phyloP scores from a whole-genome alignment of 306 rosid species.

The Sicyos edulis region DNA sequence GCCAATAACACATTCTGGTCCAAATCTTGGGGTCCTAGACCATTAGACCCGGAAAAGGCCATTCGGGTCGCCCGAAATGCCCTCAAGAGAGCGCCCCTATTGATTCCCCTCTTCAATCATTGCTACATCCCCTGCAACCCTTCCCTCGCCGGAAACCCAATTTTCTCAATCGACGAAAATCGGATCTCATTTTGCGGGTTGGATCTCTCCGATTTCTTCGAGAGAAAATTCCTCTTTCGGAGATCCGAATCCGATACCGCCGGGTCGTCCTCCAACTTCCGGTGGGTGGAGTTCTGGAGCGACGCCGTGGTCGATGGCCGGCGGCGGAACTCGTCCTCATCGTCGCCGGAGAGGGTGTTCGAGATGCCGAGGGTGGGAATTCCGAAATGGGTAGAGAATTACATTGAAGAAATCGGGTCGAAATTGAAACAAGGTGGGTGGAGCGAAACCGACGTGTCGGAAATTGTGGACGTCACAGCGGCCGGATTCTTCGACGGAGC shows the following conservation, averaged over 20 bases:
- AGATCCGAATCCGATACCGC: slow-evolving; percentile 32
- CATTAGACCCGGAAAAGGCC: slow-evolving; percentile 81
- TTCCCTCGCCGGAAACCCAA: slow-evolving; percentile 79
- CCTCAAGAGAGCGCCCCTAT: slow-evolving; percentile 81
- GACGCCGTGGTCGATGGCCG: slow-evolving; percentile 82
- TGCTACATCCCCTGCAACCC: slow-evolving; percentile 98
- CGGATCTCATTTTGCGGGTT: slow-evolving; percentile 81
- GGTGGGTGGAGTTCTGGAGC: slow-evolving; percentile 99
- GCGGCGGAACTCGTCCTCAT: slow-evolving; percentile 47
- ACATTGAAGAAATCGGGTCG: slow-evolving; percentile 70
- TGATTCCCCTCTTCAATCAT: slow-evolving; percentile 90
- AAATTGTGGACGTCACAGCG: slow-evolving; percentile 69
- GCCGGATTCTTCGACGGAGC: slow-evolving; percentile 75
- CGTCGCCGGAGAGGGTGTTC: slow-evolving; percentile 70
- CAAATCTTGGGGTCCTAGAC: slow-evolving; percentile 77
- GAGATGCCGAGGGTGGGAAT: slow-evolving; percentile 43
- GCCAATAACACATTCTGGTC: slow-evolving; percentile 84
- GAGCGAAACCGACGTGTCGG: slow-evolving; percentile 73
- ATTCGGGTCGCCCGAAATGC: slow-evolving; percentile 67
- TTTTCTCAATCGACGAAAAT: slow-evolving; percentile 86
- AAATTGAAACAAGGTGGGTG: slow-evolving; percentile 74
- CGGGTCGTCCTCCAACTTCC: no score
- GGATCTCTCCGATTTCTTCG: slow-evolving; percentile 91
- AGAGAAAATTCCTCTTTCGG: slow-evolving; percentile 61
- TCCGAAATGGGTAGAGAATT: slow-evolving; percentile 81